Percentiles rank a stretch among this genome's conserved stretches.
Conservation (phyloP, 78 protist genomes). For the Dictyostelium brefeldianum region DNA sequence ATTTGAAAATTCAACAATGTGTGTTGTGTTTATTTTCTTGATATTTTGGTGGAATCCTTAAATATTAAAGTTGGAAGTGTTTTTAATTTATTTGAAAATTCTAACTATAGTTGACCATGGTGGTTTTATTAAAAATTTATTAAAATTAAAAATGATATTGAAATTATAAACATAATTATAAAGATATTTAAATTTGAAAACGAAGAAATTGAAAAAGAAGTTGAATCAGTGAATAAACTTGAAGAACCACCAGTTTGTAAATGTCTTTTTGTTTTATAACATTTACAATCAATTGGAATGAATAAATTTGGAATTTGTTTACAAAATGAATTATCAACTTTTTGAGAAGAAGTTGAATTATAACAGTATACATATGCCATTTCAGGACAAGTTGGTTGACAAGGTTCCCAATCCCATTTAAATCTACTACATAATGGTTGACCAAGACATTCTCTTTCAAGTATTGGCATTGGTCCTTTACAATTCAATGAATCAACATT, state of each 20-base stretch:
- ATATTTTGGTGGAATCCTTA: too few relatives aligned
- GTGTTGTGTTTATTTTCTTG: too few relatives aligned
- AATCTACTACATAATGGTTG: slow-evolving; percentile 53
- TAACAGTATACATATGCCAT: slow-evolving; percentile 30
- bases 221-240: background rate
- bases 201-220: background rate
- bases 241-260: background rate
- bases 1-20: too few relatives aligned
- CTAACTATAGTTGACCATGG: too few relatives aligned
- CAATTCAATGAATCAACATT: slow-evolving; percentile 30
- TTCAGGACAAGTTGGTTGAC: slow-evolving; percentile 58
- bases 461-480: slow-evolving; percentile 28
- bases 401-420: slow-evolving; percentile 71
- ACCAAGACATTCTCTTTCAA: slow-evolving; percentile 34
- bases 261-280: slow-evolving; percentile 5
- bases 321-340: slow-evolving; percentile 23
- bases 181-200: background rate
- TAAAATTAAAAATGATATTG: background rate
- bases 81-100: too few relatives aligned
- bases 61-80: too few relatives aligned
- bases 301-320: slow-evolving; percentile 38
- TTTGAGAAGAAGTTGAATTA: slow-evolving; percentile 3
- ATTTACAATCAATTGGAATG: slow-evolving; percentile 51
- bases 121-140: too few relatives aligned
- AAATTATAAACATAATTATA: background rate